Conservation (phyloP, 192 early-diverging fungal species). For the Lobosporangium transversale region DNA sequence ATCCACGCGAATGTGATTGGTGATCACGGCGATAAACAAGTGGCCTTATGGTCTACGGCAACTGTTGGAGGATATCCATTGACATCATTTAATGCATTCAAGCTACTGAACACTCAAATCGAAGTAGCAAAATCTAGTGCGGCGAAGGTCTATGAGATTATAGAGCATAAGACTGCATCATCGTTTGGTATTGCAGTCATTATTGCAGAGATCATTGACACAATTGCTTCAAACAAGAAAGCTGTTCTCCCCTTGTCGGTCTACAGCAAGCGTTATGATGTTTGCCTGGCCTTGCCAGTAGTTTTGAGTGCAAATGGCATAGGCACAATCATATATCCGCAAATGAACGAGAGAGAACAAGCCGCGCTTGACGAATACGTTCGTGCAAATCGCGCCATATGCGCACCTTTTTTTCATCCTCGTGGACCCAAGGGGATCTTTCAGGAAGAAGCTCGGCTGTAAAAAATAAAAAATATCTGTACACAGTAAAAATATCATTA, state of each 20-base stretch:
- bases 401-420: conserved; percentile 50
- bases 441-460: neutral
- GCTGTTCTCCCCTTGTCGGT: conserved; percentile 75
- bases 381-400: conserved; percentile 59
- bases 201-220: conserved; percentile 67
- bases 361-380: conserved; percentile 62
- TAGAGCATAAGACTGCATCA: conserved; percentile 80
- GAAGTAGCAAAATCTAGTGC: conserved; percentile 62
- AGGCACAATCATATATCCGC: conserved; percentile 70
- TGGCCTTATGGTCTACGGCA: conserved; percentile 79
- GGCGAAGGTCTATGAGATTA: conserved; percentile 81
- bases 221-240: conserved; percentile 71
- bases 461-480: neutral
- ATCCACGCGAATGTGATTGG: conserved; percentile 83
- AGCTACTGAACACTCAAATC: conserved; percentile 60
- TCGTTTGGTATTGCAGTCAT: conserved; percentile 86
- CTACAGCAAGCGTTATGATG: conserved; percentile 67
- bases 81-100: conserved; percentile 65
- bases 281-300: conserved; percentile 75
- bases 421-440: neutral
- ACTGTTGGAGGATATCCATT: conserved; percentile 74
- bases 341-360: conserved; percentile 66
- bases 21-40: conserved; percentile 87
- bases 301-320: conserved; percentile 77
- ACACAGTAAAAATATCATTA: neutral